These are phyloP conservation scores for Elongisporangium anandrum DNA, from an alignment of 352 stramenopile species.

Conservation along the genomic window DNA sequence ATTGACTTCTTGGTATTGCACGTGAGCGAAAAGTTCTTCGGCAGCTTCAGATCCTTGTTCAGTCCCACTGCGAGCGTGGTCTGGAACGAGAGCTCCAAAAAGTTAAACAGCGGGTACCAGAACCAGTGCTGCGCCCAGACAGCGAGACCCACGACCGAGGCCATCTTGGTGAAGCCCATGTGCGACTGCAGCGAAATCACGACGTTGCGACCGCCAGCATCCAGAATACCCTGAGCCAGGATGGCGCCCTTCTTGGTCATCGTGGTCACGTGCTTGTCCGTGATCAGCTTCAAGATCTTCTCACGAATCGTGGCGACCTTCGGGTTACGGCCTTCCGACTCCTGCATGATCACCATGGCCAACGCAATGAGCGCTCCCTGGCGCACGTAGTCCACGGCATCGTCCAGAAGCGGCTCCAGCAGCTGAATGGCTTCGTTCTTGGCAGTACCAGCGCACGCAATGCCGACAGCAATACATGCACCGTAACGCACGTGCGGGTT, in stretches of 20 bases:
- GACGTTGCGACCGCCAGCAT: constrained; percentile 97
- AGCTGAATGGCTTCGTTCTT: constrained; percentile 96
- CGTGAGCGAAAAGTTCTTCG: constrained; percentile 91
- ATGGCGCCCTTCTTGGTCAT: constrained; percentile 99
- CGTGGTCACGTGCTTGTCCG: constrained; percentile 97
- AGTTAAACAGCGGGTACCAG: constrained; percentile 99
- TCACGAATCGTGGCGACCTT: constrained; percentile 84
- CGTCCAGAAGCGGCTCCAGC: constrained; percentile 97
- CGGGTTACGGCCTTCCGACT: constrained; percentile 85
- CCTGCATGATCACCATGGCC: constrained; percentile 99
- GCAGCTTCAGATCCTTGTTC: constrained; percentile 98
- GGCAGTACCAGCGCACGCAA: constrained; percentile 96
- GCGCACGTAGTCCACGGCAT: constrained; percentile 98
- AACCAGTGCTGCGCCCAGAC: constrained; percentile 99
- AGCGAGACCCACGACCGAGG: constrained; percentile 93
- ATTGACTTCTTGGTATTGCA: constrained; percentile 94
- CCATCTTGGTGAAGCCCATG: constrained; percentile 98
- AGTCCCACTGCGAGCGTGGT: constrained; percentile 96
- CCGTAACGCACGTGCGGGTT: constrained; percentile 99
- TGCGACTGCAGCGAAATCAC: constrained; percentile 95
- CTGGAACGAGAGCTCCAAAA: constrained; percentile 95
- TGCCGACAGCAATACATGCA: constrained; percentile 97
- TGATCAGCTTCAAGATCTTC: constrained; percentile 89
- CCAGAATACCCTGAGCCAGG: constrained; percentile 95
- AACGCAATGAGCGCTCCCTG: constrained; percentile 96